phyloP scores from a whole-genome alignment of 2,329 filamentous ascomycete species.

The Aspergillus arachidicola region DNA sequence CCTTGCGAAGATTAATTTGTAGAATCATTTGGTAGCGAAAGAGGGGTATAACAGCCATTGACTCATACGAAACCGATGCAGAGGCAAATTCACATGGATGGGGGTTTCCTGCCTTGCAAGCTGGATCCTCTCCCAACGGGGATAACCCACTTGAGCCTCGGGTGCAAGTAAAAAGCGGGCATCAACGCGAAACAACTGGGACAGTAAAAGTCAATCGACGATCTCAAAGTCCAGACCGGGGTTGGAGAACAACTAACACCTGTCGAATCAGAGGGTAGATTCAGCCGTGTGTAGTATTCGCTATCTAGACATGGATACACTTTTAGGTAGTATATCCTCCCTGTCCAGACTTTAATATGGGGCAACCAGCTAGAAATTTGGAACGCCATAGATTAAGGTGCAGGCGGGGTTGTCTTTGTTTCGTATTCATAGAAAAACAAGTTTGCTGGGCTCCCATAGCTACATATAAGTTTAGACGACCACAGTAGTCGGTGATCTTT shows the following conservation, averaged over 20 bases:
- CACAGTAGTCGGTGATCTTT: conserved; percentile 2
- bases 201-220: not conserved
- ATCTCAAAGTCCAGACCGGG: conserved; percentile 2
- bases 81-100: conserved; percentile 1
- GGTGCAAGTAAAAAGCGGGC: not conserved
- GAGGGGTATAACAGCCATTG: not conserved
- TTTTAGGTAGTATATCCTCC: not conserved
- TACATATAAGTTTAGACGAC: conserved; percentile 14
- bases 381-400: not conserved
- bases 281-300: not conserved
- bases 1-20: not conserved
- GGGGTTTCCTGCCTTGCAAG: not conserved
- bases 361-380: not conserved
- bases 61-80: not conserved
- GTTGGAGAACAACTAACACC: conserved; percentile 1
- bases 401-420: not conserved
- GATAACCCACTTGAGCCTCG: not conserved
- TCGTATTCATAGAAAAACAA: not conserved
- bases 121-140: not conserved
- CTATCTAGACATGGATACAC: not conserved
- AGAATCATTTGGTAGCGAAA: not conserved
- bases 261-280: conserved; percentile 1
- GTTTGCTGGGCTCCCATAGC: not conserved
- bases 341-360: not conserved
- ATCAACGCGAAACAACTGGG: not conserved